phyloP scores from a whole-genome alignment of 108 stramenopile genomes.

The Schizochytrium sp. region DNA sequence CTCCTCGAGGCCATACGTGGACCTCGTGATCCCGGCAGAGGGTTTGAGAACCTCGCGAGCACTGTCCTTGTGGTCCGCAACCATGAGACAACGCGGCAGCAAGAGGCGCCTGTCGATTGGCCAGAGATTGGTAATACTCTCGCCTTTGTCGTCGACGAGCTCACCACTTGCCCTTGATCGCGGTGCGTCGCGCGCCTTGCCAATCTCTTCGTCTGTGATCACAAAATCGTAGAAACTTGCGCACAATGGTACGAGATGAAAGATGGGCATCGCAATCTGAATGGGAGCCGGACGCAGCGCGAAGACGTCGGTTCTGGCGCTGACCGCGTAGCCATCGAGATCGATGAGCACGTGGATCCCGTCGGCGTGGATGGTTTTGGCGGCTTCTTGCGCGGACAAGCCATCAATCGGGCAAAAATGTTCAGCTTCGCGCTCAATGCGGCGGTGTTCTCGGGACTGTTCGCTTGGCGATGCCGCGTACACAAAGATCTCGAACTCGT shows the following conservation, averaged over 20 bases:
- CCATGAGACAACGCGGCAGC: constrained; percentile 77
- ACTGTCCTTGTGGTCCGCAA: constrained; percentile 65
- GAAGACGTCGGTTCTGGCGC: constrained; percentile 49
- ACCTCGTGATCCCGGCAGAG: constrained; percentile 39
- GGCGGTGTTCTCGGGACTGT: constrained; percentile 39
- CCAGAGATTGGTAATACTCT: not conserved
- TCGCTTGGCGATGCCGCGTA: constrained; percentile 58
- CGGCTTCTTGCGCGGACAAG: constrained; percentile 42
- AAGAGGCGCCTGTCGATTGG: constrained; percentile 52
- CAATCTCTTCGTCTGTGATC: constrained; percentile 55
- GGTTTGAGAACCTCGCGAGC: constrained; percentile 40
- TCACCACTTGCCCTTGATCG: not conserved
- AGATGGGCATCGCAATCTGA: not conserved
- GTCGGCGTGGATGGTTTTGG: constrained; percentile 50
- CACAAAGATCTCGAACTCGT: constrained; percentile 52
- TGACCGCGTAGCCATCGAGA: constrained; percentile 72
- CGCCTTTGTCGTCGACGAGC: not conserved
- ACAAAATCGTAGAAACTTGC: constrained; percentile 62
- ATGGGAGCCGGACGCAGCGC: constrained; percentile 41
- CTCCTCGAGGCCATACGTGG: constrained; percentile 56
- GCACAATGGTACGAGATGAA: not conserved
- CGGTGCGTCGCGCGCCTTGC: constrained; percentile 18
- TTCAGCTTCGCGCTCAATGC: constrained; percentile 55
- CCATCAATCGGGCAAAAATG: constrained; percentile 48
- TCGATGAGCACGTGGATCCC: constrained; percentile 67